phyloP scores from a whole-genome alignment of 371 early-diverging fungal genomes.

The Rhizopus arrhizus region DNA sequence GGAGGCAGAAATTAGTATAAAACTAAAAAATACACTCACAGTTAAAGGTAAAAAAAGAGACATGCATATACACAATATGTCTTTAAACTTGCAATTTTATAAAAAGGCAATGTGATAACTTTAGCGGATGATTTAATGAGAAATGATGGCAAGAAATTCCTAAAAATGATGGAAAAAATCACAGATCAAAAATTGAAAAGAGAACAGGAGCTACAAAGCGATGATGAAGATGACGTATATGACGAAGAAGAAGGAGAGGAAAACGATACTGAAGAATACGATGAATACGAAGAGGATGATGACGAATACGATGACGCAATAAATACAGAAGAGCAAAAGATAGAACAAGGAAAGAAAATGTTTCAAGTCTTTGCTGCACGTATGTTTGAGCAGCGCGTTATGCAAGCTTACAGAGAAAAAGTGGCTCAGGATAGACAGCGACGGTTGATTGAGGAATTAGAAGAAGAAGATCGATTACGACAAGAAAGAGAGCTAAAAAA shows the following conservation, averaged over 20 bases:
- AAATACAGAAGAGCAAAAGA: slow-evolving; percentile 78
- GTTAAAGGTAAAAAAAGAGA: slow-evolving; percentile 36
- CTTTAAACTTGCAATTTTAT: too few relatives aligned
- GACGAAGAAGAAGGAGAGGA: slow-evolving; percentile 58
- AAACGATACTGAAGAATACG: slow-evolving; percentile 61
- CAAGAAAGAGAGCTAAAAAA: slow-evolving; percentile 66
- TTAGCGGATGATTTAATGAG: slow-evolving; percentile 90
- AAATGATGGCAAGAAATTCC: slow-evolving; percentile 87
- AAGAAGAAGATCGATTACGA: slow-evolving; percentile 73
- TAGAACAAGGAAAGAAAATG: slow-evolving; percentile 88
- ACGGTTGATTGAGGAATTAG: slow-evolving; percentile 74
- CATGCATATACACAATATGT: too few relatives aligned
- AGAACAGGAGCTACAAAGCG: slow-evolving; percentile 58
- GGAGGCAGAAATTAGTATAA: slow-evolving; percentile 15
- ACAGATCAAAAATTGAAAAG: slow-evolving; percentile 82
- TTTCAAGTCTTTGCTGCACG: slow-evolving; percentile 92
- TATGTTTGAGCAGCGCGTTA: slow-evolving; percentile 91
- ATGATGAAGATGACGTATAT: slow-evolving; percentile 23
- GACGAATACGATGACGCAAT: slow-evolving; percentile 44
- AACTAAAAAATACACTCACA: slow-evolving; percentile 30
- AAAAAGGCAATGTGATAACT: slow-evolving; percentile 76
- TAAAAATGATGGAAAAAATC: slow-evolving; percentile 92
- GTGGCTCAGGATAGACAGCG: slow-evolving; percentile 78
- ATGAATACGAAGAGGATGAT: slow-evolving; percentile 42
- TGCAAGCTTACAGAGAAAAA: slow-evolving; percentile 88